Percentiles rank a stretch among this genome's conserved stretches.
Evolutionary conservation across 176 grass and related monocot genomes (phyloP).

Genomic region (Saccharum officinarum): DNA sequence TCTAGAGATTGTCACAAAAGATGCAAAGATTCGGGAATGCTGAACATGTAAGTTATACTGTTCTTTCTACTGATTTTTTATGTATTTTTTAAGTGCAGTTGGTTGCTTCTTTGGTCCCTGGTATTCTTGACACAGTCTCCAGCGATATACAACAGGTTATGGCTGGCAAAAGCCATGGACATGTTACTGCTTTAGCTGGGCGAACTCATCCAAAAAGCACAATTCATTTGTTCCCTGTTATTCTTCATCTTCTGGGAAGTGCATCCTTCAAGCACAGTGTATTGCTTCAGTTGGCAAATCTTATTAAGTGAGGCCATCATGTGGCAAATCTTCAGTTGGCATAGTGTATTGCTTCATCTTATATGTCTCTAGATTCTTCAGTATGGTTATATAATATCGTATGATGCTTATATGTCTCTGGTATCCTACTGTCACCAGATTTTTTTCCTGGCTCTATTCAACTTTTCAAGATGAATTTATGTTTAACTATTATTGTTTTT

Average conservation of each 20-base stretch:
- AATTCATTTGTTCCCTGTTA: slow-evolving; percentile 85
- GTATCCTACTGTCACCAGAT: too few relatives aligned
- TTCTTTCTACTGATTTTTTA: too few relatives aligned
- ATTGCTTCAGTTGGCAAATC: slow-evolving; percentile 85
- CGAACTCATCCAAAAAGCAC: slow-evolving; percentile 77
- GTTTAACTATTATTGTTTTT: background rate
- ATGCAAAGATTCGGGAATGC: too few relatives aligned
- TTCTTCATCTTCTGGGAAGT: slow-evolving; percentile 96
- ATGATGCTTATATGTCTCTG: too few relatives aligned
- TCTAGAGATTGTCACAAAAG: too few relatives aligned
- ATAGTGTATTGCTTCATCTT: too few relatives aligned
- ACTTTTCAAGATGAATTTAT: background rate
- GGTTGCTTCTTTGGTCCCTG: slow-evolving; percentile 65
- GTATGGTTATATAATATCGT: too few relatives aligned
- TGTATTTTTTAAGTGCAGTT: slow-evolving; percentile 38
- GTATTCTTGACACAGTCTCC: slow-evolving; percentile 77
- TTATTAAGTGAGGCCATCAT: slow-evolving; percentile 46
- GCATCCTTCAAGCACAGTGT: slow-evolving; percentile 76
- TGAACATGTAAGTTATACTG: too few relatives aligned
- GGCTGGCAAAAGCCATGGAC: slow-evolving; percentile 84
- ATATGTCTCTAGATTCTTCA: too few relatives aligned
- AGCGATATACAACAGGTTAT: slow-evolving; percentile 90
- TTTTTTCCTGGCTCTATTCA: too few relatives aligned
- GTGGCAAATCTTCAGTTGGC: too few relatives aligned
- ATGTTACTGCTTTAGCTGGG: slow-evolving; percentile 58